Base-by-base conservation (phyloP, 495 filamentous ascomycete genomes). In the Bacidia rubella region DNA sequence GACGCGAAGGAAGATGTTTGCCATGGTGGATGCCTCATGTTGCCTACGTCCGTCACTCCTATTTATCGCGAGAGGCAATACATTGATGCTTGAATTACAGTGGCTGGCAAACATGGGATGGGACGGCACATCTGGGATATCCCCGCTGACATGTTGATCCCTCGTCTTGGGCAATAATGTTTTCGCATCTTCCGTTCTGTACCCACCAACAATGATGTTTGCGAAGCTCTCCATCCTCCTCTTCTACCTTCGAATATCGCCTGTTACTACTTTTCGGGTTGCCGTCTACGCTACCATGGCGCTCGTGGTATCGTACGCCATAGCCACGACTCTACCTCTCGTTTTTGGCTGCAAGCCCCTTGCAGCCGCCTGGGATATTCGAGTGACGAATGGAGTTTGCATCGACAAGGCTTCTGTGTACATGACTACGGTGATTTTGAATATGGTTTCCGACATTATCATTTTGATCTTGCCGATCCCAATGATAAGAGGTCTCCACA, bases 381-480 rank as follows among this genome's bases (percentile, higher is more conserved):
- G 25, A 11, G 11, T 25, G 11, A n/a, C 9, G 32, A n/a, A 12
- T 11, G 45, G 45, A 38, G 24, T 10, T 12, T 54, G 52, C 44
- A 53, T 54, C 52, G 27, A 54, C 20, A 7, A 25, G 11, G 5
- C 17, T 23, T 5, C 17, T 17, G 20, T 32, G n/a, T 32, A 3
- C 1, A 12, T 20, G 26, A 40, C 24, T 20, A 4, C n/a, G 11
- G 45, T 2, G n/a, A 29, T 32, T 2, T n/a, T 40, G 12, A 55
- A 55, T 27, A 40, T 54, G 9, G 35, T 55, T 15, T 22, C 17
- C 1, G 51, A 55, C 22, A 43, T 55, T 25, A 55, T 55, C 44
- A 54, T 55, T 11, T 10, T 55, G 7, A 11, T 40, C 9, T 21
- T 55, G 20, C 53, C 53, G n/a, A 1, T 54, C 10, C 53, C 51